Evolutionary conservation across 106 monocot genomes (phyloP), one percentile per base, ranked within the genome.

Genomic region (Allium sativum): DNA sequence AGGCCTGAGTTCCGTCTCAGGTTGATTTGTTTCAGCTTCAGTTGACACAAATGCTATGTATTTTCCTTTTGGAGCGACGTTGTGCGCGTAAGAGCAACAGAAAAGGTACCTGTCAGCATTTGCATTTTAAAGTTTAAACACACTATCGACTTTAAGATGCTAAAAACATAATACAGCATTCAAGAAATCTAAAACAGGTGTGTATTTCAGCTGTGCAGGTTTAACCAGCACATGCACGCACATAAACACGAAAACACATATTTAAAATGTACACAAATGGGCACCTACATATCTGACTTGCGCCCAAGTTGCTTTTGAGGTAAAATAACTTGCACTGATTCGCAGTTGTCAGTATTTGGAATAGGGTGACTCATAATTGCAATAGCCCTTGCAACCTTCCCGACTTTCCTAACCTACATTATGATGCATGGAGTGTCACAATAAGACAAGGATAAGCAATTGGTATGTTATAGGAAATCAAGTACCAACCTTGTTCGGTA

Each of bases 341-440:
- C 87, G 68, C 82, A 98, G 18, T 85, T 78, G 64, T 82, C 59
- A 7, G 87, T 91, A 45, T 81, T 82, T 53, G 91, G 96, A 59
- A 96, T 98, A 0, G 96, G 96, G 70, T 98, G 91, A 71, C 96
- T 98, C 96, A 98, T 91, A 44, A 98, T 87, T 22, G 91, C 96
- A 65, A 98, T 98, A 41, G 95, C 95, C 50, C 91, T 84, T 59
- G 82, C 84, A 69, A 98, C 96, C 68, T 88, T 98, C 6, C 96
- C 91, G 0, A 98, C 69, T 62, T 88, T 98, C 74, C 78, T 78
- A 55, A 85, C 91, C 91, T 91, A 60, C 17, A 48, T 40, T 31
- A 31, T 0, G 31, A 31, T 31, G 31, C 31, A 31, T 31, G 31
- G 4, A 31, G 31, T 31, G 31, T 31, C 5, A 31, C 31, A 31